Percentiles rank a stretch among this genome's conserved stretches.
Evolutionary conservation across 352 stramenopile genomes (phyloP).

Genomic region (Phytophthora crassamura): DNA sequence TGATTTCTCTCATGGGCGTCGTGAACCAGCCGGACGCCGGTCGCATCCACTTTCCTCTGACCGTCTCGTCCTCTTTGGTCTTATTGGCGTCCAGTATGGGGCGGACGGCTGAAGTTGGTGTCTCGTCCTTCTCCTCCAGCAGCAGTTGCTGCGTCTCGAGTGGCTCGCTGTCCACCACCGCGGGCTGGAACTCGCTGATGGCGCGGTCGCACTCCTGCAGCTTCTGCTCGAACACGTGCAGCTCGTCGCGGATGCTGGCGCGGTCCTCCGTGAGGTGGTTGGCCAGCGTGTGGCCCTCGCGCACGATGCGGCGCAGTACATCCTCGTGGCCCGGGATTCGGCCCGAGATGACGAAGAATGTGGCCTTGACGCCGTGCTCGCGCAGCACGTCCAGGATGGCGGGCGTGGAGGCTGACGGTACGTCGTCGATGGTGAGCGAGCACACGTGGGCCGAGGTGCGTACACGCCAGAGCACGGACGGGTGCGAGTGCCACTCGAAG

Average conservation of each 20-base stretch:
- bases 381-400: constrained; percentile 79
- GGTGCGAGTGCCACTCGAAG: constrained; percentile 71
- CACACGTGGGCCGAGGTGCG: constrained; percentile 59
- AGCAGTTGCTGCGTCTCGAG: constrained; percentile 31
- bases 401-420: constrained; percentile 65
- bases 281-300: constrained; percentile 77
- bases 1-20: constrained; percentile 76
- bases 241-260: constrained; percentile 78
- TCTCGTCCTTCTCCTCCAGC: constrained; percentile 23
- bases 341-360: constrained; percentile 88
- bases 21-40: constrained; percentile 89
- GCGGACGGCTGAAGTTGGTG: neutral
- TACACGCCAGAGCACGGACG: constrained; percentile 80
- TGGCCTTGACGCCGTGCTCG: constrained; percentile 69
- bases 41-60: constrained; percentile 69
- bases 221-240: constrained; percentile 87
- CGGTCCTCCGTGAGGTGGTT: constrained; percentile 88
- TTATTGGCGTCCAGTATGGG: constrained; percentile 1
- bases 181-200: constrained; percentile 54
- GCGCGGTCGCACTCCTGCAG: constrained; percentile 78
- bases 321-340: constrained; percentile 75
- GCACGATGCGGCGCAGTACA: constrained; percentile 74
- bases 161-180: constrained; percentile 1
- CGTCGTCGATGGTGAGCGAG: constrained; percentile 84
- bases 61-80: neutral